phyloP scores from a whole-genome alignment of 768 basidiomycete species.

The Multifurca ochricompacta region DNA sequence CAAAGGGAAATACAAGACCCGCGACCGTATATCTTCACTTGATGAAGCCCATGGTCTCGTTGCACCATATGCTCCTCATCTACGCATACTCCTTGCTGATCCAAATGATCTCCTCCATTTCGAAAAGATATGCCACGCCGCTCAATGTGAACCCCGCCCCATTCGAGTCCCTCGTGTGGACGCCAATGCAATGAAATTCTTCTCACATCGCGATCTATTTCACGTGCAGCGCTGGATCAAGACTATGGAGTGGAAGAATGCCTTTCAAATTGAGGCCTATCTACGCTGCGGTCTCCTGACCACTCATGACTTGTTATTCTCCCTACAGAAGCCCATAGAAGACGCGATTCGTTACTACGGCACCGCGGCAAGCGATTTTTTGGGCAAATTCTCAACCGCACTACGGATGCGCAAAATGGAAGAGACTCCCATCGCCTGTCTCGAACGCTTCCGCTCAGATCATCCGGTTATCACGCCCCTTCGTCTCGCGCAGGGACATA shows the following conservation, averaged over 20 bases:
- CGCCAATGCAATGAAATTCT: slow-evolving; percentile 44
- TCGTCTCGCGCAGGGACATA: slow-evolving; percentile 32
- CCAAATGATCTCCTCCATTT: slow-evolving; percentile 47
- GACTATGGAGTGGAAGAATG: slow-evolving; percentile 53
- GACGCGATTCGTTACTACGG: slow-evolving; percentile 31
- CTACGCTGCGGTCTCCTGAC: slow-evolving; percentile 56
- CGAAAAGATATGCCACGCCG: slow-evolving; percentile 42
- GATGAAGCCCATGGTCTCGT: slow-evolving; percentile 51
- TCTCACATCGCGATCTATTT: slow-evolving; percentile 39
- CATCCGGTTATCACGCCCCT: slow-evolving; percentile 19
- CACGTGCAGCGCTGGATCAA: slow-evolving; percentile 38
- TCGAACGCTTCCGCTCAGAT: slow-evolving; percentile 30
- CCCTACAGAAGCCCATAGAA: slow-evolving; percentile 39
- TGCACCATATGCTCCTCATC: slow-evolving; percentile 63
- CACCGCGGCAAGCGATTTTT: slow-evolving; percentile 35
- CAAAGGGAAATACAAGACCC: slow-evolving; percentile 35
- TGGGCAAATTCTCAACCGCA: slow-evolving; percentile 46
- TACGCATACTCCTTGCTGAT: slow-evolving; percentile 54
- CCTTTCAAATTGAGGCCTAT: slow-evolving; percentile 71
- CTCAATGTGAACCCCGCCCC: slow-evolving; percentile 33
- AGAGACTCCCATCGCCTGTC: slow-evolving; percentile 39
- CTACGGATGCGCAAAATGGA: slow-evolving; percentile 39
- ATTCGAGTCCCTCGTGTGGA: slow-evolving; percentile 34
- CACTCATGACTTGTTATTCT: slow-evolving; percentile 43
- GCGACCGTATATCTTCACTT: slow-evolving; percentile 50